Conservation (phyloP, 352 stramenopile genomes). For the Blastocystis sp. region DNA sequence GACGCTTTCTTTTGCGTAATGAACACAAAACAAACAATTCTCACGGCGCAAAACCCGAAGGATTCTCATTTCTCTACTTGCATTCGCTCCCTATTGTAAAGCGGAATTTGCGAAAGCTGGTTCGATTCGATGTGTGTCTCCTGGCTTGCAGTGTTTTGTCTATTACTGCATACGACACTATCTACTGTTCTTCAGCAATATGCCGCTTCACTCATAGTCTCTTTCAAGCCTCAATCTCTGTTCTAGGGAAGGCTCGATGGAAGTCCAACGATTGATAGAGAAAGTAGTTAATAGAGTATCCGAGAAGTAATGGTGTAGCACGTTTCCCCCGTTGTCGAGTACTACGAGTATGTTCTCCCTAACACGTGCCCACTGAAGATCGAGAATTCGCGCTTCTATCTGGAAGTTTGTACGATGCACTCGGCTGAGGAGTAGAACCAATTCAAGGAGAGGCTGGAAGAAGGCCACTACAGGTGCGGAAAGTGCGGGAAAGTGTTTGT, state of each 20-base stretch:
- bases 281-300: background rate
- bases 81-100: no score
- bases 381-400: constrained; percentile 50
- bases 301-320: constrained; percentile 14
- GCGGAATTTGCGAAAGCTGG: background rate
- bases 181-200: background rate
- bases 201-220: background rate
- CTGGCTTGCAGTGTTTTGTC: background rate
- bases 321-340: constrained; percentile 57
- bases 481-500: constrained; percentile 66
- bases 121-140: background rate
- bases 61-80: no score
- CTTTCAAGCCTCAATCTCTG: constrained; percentile 34
- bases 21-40: no score
- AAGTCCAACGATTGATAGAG: constrained; percentile 57
- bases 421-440: constrained; percentile 19
- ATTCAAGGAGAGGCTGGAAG: constrained; percentile 45
- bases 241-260: constrained; percentile 51
- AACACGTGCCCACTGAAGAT: constrained; percentile 38
- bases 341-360: constrained; percentile 61
- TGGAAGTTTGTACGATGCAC: constrained; percentile 13
- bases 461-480: constrained; percentile 52
- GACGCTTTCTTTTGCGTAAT: no score
- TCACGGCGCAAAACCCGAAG: no score
- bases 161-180: background rate